These are phyloP conservation scores for Ascochyta lentis DNA, from an alignment of 2,329 filamentous ascomycete species.

Conservation along the genomic window DNA sequence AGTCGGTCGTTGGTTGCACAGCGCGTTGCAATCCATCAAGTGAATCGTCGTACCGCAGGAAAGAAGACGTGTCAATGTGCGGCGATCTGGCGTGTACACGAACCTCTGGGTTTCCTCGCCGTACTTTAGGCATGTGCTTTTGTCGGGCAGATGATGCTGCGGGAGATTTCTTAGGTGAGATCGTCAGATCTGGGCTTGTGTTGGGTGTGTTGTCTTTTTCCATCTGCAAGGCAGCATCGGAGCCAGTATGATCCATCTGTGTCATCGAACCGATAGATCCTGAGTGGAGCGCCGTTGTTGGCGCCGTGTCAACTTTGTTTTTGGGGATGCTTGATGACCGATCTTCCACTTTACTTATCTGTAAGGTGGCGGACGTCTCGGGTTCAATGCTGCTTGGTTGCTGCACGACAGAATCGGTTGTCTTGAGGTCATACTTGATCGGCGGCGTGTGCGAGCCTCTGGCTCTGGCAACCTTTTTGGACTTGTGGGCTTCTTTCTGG, in stretches of 20 bases:
- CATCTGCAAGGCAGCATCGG: background rate
- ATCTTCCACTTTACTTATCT: background rate
- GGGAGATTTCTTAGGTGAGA: background rate
- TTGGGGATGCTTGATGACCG: background rate
- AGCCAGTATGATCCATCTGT: background rate
- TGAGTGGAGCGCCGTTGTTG: background rate
- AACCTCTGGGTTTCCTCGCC: background rate
- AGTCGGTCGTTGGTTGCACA: background rate
- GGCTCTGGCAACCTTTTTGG: slow-evolving; percentile 14
- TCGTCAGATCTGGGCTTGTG: background rate
- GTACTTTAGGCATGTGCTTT: background rate
- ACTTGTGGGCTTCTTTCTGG: slow-evolving; percentile 24
- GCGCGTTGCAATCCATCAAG: background rate
- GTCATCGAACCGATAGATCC: background rate
- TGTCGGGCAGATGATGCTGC: background rate
- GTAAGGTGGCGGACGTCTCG: background rate
- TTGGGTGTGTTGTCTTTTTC: background rate
- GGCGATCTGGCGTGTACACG: slow-evolving; percentile 2
- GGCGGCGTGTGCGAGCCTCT: background rate
- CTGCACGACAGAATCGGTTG: background rate
- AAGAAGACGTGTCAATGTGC: background rate
- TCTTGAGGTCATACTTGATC: background rate
- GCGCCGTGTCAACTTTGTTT: background rate
- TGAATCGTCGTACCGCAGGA: background rate
- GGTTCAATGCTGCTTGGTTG: background rate